Base-by-base conservation (phyloP, 352 stramenopile genomes). In the Plasmopara muralis region DNA sequence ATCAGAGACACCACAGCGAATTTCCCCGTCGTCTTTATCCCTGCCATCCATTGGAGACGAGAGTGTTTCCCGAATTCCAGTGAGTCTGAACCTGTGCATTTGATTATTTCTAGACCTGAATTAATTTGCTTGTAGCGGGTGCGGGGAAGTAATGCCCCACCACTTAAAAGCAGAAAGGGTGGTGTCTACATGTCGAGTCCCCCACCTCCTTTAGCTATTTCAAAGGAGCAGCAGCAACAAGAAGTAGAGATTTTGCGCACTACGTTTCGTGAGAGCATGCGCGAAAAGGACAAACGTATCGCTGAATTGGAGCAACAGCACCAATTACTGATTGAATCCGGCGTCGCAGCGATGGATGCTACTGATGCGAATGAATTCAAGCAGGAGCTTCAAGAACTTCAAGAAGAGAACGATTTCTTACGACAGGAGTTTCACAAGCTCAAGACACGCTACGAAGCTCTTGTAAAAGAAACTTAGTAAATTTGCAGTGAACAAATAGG, bases 351-450 rank as follows among this genome's bases (percentile, higher is more conserved):
- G 34, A 18, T n/a, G 15, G 29, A 58, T 42, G 16, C 31, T 35
- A 12, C 38, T 34, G 43, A 62, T 20, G 25, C 20, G 2, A 55
- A 51, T 14, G 58, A 6, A 5, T 50, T 71, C 35, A 53, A 38
- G 15, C 63, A 72, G 34, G 69, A 83, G 20, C 47, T 85, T 9
- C 55, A 67, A 16, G 75, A 88, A 45, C 55, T 86, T 40, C 62
- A 81, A 35, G 72, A 86, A 33, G 77, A 90, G 35, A 90, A 90
- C 47, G 47, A 69, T 30, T 87, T 79, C 31, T 43, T 90, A 25
- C 68, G 77, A 5, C 64, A 80, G 16, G 75, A 88, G 38, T 85
- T 88, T 50, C 68, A 85, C 43, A 77, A 73, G 29, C 64, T 89
- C 34, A 85, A 85, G 54, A 60, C 59, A 6, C 69, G 72, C 29